These are phyloP conservation scores for Penicillium sp. DNA, from an alignment of 2,329 filamentous ascomycete genomes.

Conservation along the genomic window DNA sequence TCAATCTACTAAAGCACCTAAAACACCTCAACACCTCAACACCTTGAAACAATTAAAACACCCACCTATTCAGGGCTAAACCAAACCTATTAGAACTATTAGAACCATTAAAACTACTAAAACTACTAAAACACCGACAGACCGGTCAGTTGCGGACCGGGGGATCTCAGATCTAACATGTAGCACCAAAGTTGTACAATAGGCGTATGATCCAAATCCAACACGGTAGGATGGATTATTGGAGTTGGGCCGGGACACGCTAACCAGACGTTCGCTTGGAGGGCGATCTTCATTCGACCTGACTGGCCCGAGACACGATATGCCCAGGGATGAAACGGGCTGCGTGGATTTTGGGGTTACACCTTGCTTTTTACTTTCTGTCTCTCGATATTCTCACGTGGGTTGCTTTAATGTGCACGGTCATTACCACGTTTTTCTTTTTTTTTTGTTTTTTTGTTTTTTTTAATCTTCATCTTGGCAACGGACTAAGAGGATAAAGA, in stretches of 20 bases:
- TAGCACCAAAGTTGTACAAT: constrained; percentile 5
- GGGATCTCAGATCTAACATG: constrained; percentile 9
- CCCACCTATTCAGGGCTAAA: background rate
- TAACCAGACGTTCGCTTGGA: constrained; percentile 10
- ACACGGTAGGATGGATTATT: constrained; percentile 8
- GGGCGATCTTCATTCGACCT: constrained; percentile 13
- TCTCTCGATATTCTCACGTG: constrained; percentile 6
- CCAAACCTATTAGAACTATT: too few relatives aligned
- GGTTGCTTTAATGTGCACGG: constrained; percentile 2
- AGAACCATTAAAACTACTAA: background rate
- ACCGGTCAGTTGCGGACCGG: constrained; percentile 1
- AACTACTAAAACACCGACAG: constrained; percentile 1
- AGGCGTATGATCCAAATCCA: constrained; percentile 5
- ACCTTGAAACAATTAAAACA: background rate
- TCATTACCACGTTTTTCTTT: constrained; percentile 7
- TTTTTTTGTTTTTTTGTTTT: background rate
- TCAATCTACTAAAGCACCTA: background rate
- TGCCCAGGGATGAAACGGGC: constrained; percentile 24
- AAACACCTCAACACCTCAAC: too few relatives aligned
- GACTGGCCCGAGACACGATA: constrained; percentile 24
- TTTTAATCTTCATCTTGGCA: constrained; percentile 18
- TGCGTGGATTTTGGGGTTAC: constrained; percentile 20
- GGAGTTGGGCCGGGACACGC: constrained; percentile 11
- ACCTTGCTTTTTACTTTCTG: constrained; percentile 6
- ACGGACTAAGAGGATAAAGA: constrained; percentile 29